Percentiles rank a stretch among this genome's conserved stretches.
Conservation (phyloP, 805 yeast genomes). For the Metschnikowia borealis region DNA sequence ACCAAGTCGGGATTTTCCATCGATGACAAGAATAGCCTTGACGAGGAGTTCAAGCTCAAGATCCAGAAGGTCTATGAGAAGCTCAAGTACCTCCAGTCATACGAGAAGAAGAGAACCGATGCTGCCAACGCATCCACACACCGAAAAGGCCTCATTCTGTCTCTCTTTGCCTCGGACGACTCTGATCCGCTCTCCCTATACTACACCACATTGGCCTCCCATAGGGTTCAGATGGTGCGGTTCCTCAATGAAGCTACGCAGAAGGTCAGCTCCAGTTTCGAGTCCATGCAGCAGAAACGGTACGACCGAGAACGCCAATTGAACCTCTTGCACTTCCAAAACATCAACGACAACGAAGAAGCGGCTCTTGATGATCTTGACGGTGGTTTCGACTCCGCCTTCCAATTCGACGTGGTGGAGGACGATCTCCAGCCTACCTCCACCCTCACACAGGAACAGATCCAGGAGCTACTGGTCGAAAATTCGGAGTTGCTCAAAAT, state of each 20-base stretch:
- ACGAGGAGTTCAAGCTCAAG: slow-evolving; percentile 50
- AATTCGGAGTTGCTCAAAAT: slow-evolving; percentile 51
- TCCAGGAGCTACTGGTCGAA: slow-evolving; percentile 55
- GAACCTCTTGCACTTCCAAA: slow-evolving; percentile 38
- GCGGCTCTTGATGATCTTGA: slow-evolving; percentile 7
- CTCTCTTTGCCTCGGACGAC: slow-evolving; percentile 28
- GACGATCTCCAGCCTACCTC: slow-evolving; percentile 2
- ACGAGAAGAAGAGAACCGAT: slow-evolving; percentile 46
- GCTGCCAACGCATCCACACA: slow-evolving; percentile 11
- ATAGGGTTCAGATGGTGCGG: slow-evolving; percentile 47
- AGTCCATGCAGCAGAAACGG: slow-evolving; percentile 48
- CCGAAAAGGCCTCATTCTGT: slow-evolving; percentile 16
- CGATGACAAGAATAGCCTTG: slow-evolving; percentile 52
- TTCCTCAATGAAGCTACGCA: slow-evolving; percentile 45
- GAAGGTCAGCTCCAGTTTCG: slow-evolving; percentile 41
- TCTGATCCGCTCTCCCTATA: slow-evolving; percentile 32
- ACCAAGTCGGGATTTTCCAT: slow-evolving; percentile 28
- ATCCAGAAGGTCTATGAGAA: slow-evolving; percentile 50
- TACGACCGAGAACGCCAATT: slow-evolving; percentile 36
- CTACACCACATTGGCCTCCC: slow-evolving; percentile 33
- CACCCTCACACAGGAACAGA: slow-evolving; percentile 46
- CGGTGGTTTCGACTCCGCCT: slow-evolving; percentile 11
- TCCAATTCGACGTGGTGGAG: slow-evolving; percentile 12
- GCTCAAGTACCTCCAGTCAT: slow-evolving; percentile 45
- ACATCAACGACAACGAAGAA: slow-evolving; percentile 34